A percentile compares a stretch with the other conserved stretches of the same genome.
Evolutionary conservation across 2,329 filamentous ascomycete species (phyloP).

Genomic region (Penicillium verrucosum): DNA sequence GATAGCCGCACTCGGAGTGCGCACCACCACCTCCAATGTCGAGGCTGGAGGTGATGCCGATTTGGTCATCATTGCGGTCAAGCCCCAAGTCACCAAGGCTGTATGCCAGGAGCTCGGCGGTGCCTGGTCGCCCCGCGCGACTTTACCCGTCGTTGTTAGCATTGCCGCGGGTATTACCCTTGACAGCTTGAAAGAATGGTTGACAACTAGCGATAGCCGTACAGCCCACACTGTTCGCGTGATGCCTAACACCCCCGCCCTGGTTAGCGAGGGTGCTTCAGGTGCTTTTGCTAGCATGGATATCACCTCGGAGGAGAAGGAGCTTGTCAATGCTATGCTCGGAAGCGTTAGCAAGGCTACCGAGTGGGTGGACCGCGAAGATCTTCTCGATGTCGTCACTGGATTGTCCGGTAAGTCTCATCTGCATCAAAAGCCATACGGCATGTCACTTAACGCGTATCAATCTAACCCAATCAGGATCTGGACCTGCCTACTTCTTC

Average conservation of each 20-base stretch:
- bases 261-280: slow-evolving; percentile 34
- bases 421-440: neutral
- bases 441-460: neutral
- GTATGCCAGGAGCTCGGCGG: slow-evolving; percentile 34
- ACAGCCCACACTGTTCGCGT: slow-evolving; percentile 32
- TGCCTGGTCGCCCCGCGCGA: slow-evolving; percentile 24
- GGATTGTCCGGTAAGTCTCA: slow-evolving; percentile 32
- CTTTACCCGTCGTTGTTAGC: slow-evolving; percentile 32
- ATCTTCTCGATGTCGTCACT: slow-evolving; percentile 37
- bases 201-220: slow-evolving; percentile 25
- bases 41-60: slow-evolving; percentile 29
- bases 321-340: slow-evolving; percentile 29
- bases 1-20: slow-evolving; percentile 30
- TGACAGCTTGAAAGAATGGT: slow-evolving; percentile 30
- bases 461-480: slow-evolving; percentile 22
- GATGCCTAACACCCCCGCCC: slow-evolving; percentile 37
- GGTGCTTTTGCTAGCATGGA: slow-evolving; percentile 29
- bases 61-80: slow-evolving; percentile 35
- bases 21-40: slow-evolving; percentile 31
- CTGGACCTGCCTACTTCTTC: slow-evolving; percentile 39
- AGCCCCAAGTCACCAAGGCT: slow-evolving; percentile 33
- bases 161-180: slow-evolving; percentile 37
- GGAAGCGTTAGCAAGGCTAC: slow-evolving; percentile 33
- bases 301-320: slow-evolving; percentile 30
- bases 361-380: slow-evolving; percentile 36